Conservation (phyloP, 805 yeast genomes). For the Metschnikowia hibisci region DNA sequence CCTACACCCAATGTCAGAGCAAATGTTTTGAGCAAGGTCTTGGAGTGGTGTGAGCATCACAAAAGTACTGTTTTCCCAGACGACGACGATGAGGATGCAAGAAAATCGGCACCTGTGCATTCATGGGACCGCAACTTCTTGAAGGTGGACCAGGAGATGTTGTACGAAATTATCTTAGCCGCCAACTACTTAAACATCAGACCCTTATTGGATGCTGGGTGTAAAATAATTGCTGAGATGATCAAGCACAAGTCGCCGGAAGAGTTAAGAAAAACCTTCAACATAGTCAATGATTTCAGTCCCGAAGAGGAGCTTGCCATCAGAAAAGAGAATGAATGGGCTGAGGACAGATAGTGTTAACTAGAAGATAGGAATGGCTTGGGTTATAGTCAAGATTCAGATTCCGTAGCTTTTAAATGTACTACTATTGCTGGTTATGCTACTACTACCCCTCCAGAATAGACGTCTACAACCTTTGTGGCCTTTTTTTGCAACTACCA, state of each 20-base stretch:
- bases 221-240: slow-evolving; percentile 81
- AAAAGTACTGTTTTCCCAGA: slow-evolving; percentile 73
- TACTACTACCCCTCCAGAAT: too few species aligned
- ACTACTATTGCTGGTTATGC: too few species aligned
- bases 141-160: slow-evolving; percentile 89
- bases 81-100: slow-evolving; percentile 76
- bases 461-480: too few species aligned
- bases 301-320: slow-evolving; percentile 88
- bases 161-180: slow-evolving; percentile 76
- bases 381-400: too few species aligned
- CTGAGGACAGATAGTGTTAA: slow-evolving; percentile 63
- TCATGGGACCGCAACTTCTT: slow-evolving; percentile 95
- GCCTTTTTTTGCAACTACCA: too few species aligned
- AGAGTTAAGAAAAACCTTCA: slow-evolving; percentile 74
- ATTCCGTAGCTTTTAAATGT: too few species aligned
- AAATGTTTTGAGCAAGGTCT: slow-evolving; percentile 80
- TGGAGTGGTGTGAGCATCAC: slow-evolving; percentile 96
- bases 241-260: slow-evolving; percentile 76
- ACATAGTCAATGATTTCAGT: slow-evolving; percentile 76
- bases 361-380: too few species aligned
- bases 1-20: slow-evolving; percentile 91
- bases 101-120: slow-evolving; percentile 86
- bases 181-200: slow-evolving; percentile 75
- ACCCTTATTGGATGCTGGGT: slow-evolving; percentile 72
- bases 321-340: slow-evolving; percentile 87